Evolutionary conservation across 1,284 basidiomycete genomes (phyloP).

Genomic region (Hemileia vastatrix): DNA sequence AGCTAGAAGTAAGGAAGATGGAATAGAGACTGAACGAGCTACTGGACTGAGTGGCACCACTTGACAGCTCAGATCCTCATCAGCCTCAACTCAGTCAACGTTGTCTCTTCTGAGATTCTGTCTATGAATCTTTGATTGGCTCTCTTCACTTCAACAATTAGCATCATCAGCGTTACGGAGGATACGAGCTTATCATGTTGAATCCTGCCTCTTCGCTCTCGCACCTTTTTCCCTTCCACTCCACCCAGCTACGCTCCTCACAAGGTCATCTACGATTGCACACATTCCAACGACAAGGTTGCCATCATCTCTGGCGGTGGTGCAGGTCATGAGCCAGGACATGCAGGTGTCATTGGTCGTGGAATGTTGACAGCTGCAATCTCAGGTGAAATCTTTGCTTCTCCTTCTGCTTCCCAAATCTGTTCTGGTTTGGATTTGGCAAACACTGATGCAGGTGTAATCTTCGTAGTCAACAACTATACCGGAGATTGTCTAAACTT

Average conservation of each 20-base stretch:
- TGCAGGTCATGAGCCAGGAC: constrained; percentile 48
- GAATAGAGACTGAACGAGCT: no score
- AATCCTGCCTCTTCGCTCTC: neutral
- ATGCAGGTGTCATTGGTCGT: constrained; percentile 45
- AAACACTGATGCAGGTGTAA: constrained; percentile 46
- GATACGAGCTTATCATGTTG: no score
- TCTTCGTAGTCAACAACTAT: constrained; percentile 48
- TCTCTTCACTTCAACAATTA: no score
- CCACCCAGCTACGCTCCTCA: constrained; percentile 33
- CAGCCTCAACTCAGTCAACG: no score
- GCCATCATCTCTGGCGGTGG: constrained; percentile 49
- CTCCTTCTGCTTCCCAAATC: constrained; percentile 49
- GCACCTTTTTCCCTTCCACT: neutral
- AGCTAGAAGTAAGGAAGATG: no score
- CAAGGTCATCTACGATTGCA: constrained; percentile 45
- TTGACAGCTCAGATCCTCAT: no score
- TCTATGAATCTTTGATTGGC: no score
- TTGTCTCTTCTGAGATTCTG: no score
- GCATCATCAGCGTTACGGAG: no score
- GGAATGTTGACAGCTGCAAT: constrained; percentile 48
- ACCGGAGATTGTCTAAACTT: constrained; percentile 50
- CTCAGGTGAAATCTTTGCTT: constrained; percentile 51
- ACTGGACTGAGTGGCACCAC: no score
- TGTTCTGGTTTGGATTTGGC: constrained; percentile 47
- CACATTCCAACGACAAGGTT: constrained; percentile 46